Evolutionary conservation across 1,139 yeast species (phyloP).

Genomic region (Geotrichum cucujoidarum): DNA sequence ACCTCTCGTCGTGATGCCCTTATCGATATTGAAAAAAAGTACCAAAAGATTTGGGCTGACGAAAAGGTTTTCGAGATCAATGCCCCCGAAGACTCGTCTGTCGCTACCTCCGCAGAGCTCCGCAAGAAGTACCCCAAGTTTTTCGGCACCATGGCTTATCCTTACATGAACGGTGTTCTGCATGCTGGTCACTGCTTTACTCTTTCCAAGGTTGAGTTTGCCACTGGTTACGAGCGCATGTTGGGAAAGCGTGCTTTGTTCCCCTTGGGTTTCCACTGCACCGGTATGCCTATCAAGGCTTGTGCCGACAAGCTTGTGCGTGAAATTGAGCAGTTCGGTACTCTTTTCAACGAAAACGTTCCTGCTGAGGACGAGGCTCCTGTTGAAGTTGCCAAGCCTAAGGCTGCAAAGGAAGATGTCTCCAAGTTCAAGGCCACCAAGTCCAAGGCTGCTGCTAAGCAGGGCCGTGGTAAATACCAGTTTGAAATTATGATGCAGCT

Average conservation of each 20-base stretch:
- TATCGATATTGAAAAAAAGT: constrained; percentile 82
- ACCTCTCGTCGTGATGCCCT: constrained; percentile 93
- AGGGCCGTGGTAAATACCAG: constrained; percentile 91
- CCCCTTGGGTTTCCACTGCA: constrained; percentile 98
- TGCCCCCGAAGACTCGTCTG: constrained; percentile 76
- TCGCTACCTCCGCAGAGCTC: constrained; percentile 61
- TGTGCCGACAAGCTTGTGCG: constrained; percentile 93
- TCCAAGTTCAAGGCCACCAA: constrained; percentile 90
- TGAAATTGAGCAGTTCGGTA: constrained; percentile 88
- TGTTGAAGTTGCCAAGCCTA: constrained; percentile 21
- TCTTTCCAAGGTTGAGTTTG: constrained; percentile 88
- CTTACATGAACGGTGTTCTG: constrained; percentile 97
- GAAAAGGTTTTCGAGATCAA: constrained; percentile 80
- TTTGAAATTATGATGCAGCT: constrained; percentile 93
- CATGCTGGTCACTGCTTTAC: constrained; percentile 98
- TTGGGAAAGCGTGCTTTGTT: constrained; percentile 86
- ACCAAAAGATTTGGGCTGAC: constrained; percentile 81
- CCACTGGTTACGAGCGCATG: constrained; percentile 93
- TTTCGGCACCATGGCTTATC: constrained; percentile 94
- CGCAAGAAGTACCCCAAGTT: constrained; percentile 79
- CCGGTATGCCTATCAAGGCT: constrained; percentile 98
- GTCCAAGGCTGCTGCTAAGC: constrained; percentile 87
- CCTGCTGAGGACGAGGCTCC: constrained; percentile 51
- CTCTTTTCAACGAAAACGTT: constrained; percentile 66
- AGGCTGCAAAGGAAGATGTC: constrained; percentile 59